Conservation (phyloP, 225 moss, liverwort and hornwort genomes). For the Pseudisothecium myosuroides region DNA sequence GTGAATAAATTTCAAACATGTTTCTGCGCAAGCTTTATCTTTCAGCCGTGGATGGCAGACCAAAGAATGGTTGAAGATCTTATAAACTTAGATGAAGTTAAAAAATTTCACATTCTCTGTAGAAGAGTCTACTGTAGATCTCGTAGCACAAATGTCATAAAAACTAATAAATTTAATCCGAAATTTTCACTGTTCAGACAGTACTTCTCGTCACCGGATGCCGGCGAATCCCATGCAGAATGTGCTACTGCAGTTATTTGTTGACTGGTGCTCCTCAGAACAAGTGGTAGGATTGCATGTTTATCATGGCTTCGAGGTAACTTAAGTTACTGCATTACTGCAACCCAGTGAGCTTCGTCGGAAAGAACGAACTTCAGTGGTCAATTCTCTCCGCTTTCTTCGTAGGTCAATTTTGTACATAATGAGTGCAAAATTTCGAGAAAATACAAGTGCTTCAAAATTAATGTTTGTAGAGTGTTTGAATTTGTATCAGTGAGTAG, state of each 20-base stretch:
- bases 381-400: background rate
- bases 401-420: background rate
- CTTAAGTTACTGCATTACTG: too few species aligned
- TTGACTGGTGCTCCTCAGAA: background rate
- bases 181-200: background rate
- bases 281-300: background rate
- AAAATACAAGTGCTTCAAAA: too few species aligned
- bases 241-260: background rate
- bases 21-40: background rate
- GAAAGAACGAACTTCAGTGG: background rate
- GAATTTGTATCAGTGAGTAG: background rate
- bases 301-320: background rate
- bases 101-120: background rate
- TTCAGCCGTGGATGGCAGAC: accelerated
- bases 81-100: background rate
- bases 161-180: background rate
- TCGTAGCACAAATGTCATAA: background rate
- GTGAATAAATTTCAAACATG: background rate
- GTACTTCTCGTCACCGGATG: background rate
- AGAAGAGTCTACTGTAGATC: background rate
- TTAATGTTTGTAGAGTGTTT: background rate
- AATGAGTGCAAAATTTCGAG: background rate
- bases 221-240: background rate
- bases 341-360: background rate
- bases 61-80: background rate